Evolutionary conservation across 179 eudicot species (phyloP).

Genomic region (Amaranthus tricolor): DNA sequence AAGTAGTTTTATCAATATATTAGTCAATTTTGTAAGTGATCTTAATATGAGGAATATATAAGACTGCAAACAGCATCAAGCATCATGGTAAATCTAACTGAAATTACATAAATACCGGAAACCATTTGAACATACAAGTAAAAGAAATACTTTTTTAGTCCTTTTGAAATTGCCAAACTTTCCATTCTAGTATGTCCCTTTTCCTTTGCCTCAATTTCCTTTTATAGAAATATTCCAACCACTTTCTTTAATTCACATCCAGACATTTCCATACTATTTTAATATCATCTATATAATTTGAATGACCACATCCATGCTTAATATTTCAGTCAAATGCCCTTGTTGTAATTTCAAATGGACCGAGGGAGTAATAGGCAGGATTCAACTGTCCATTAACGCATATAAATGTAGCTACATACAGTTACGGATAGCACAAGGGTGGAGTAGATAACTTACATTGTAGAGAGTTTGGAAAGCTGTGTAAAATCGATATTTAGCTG

Average conservation of each 20-base stretch:
- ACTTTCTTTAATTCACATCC: too few species aligned
- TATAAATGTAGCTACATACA: constrained; percentile 5
- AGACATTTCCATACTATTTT: too few species aligned
- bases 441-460: constrained; percentile 50
- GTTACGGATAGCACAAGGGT: not conserved
- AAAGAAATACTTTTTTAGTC: not conserved
- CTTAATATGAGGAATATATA: not conserved
- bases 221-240: too few species aligned
- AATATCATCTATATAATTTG: too few species aligned
- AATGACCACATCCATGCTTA: too few species aligned
- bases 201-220: too few species aligned
- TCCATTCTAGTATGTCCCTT: not conserved
- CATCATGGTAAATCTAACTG: not conserved
- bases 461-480: constrained; percentile 58
- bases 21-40: not conserved
- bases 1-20: not conserved
- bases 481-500: constrained; percentile 53
- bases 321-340: too few species aligned
- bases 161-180: not conserved
- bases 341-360: too few species aligned
- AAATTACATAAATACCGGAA: constrained; percentile 4
- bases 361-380: too few species aligned
- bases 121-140: not conserved
- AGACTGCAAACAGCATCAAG: not conserved
- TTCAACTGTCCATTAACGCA: not conserved